phyloP scores from a whole-genome alignment of 148 eudicot species.

The Vaccinium macrocarpon region DNA sequence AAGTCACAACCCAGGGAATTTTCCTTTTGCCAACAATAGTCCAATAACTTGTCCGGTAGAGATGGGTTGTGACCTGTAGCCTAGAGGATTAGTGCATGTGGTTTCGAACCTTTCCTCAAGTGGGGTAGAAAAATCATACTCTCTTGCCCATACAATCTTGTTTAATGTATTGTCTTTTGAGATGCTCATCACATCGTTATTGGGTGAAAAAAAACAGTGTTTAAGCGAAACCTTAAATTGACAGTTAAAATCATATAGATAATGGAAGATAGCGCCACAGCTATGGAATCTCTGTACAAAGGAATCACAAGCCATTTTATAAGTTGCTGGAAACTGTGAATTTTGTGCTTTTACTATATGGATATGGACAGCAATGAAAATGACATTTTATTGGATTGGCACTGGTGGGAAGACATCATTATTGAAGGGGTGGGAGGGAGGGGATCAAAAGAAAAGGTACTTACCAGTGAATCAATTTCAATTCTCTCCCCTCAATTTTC shows the following conservation, averaged over 20 bases:
- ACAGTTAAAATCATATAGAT: background rate
- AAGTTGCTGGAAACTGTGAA: slow-evolving; percentile 6
- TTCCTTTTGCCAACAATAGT: background rate
- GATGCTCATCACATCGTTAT: background rate
- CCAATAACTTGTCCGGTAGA: background rate
- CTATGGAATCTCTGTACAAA: background rate
- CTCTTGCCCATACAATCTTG: background rate
- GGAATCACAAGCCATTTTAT: background rate
- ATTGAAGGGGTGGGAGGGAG: slow-evolving; percentile 14
- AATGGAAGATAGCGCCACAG: background rate
- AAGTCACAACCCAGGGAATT: too few species aligned
- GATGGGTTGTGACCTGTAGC: background rate
- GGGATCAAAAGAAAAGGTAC: slow-evolving; percentile 33
- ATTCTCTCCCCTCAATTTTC: slow-evolving; percentile 25
- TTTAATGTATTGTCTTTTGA: background rate
- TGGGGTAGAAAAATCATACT: background rate
- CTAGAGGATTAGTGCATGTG: background rate
- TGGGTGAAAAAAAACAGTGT: background rate
- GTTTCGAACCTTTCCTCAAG: background rate
- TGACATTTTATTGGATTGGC: slow-evolving; percentile 19
- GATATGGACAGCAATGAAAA: slow-evolving; percentile 17
- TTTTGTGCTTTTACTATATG: background rate
- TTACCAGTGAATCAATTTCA: slow-evolving; percentile 20
- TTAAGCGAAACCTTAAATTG: background rate
- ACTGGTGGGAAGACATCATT: slow-evolving; percentile 22